A percentile compares a stretch with the other conserved stretches of the same genome.
Evolutionary conservation across 1,284 basidiomycete genomes (phyloP).

Genomic region (Trichosporon coremiiforme): DNA sequence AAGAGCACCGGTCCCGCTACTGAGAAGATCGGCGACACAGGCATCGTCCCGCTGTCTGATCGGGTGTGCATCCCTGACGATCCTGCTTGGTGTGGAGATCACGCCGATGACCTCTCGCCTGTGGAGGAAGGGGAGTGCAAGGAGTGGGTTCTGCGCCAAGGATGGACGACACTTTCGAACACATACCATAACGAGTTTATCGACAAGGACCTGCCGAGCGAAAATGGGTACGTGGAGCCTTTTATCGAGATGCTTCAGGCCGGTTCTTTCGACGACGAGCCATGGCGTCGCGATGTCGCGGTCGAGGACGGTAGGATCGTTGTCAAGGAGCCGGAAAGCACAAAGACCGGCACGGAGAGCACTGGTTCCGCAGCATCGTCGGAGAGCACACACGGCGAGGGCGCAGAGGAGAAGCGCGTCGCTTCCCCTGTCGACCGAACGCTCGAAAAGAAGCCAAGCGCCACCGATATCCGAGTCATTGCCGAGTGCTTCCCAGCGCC

Average conservation of each 20-base stretch:
- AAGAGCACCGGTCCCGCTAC: not conserved
- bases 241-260: constrained; percentile 14
- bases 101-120: constrained; percentile 8
- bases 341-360: not conserved
- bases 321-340: not conserved
- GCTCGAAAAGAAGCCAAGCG: constrained; percentile 10
- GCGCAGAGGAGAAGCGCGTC: not conserved
- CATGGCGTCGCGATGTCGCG: not conserved
- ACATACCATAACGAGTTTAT: constrained; percentile 17
- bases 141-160: constrained; percentile 16
- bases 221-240: constrained; percentile 5
- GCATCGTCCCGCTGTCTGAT: not conserved
- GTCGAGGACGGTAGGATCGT: constrained; percentile 7
- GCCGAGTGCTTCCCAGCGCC: constrained; percentile 10
- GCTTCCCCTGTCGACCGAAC: not conserved
- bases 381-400: not conserved
- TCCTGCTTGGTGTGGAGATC: constrained; percentile 4
- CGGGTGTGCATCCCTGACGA: constrained; percentile 12
- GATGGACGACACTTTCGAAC: constrained; percentile 8
- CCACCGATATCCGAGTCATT: not conserved
- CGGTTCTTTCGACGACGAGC: constrained; percentile 11
- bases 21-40: constrained; percentile 7
- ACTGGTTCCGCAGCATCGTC: not conserved
- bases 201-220: constrained; percentile 5
- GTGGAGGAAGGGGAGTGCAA: constrained; percentile 14